These are phyloP conservation scores for Pseudocercospora eumusae DNA, from an alignment of 2,329 filamentous ascomycete species.

Conservation along the genomic window DNA sequence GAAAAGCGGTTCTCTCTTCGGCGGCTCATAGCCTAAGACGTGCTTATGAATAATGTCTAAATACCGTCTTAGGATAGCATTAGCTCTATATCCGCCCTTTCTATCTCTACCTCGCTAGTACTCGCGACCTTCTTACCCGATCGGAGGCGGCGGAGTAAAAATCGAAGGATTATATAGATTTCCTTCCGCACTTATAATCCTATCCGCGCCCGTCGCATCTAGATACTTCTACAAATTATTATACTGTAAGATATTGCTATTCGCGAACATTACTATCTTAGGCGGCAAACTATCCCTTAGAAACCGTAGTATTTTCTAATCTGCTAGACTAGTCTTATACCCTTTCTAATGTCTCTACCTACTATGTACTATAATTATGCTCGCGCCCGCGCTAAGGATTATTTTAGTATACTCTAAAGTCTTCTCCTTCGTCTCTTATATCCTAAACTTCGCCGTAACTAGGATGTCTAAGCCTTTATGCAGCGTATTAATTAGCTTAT, in stretches of 20 bases:
- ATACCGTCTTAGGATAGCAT: constrained; percentile 84
- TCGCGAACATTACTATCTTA: constrained; percentile 93
- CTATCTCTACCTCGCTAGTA: constrained; percentile 84
- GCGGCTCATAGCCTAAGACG: constrained; percentile 66
- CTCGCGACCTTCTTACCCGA: constrained; percentile 69
- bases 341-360: constrained; percentile 89
- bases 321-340: constrained; percentile 87
- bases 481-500: constrained; percentile 77
- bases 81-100: constrained; percentile 81
- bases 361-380: constrained; percentile 90
- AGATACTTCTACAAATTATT: constrained; percentile 77
- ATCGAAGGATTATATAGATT: constrained; percentile 90
- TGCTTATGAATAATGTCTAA: constrained; percentile 85
- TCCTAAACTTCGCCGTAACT: constrained; percentile 91
- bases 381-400: constrained; percentile 83
- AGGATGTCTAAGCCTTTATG: constrained; percentile 77
- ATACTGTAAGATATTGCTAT: constrained; percentile 85
- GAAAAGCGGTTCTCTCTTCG: constrained; percentile 71
- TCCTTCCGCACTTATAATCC: constrained; percentile 93
- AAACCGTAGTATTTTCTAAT: constrained; percentile 84
- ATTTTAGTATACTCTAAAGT: constrained; percentile 88
- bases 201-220: constrained; percentile 82
- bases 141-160: constrained; percentile 68
- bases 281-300: constrained; percentile 78
- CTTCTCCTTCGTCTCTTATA: constrained; percentile 81